These are phyloP conservation scores for Recurvomyces mirabilis DNA, from an alignment of 495 filamentous ascomycete species.

Conservation along the genomic window DNA sequence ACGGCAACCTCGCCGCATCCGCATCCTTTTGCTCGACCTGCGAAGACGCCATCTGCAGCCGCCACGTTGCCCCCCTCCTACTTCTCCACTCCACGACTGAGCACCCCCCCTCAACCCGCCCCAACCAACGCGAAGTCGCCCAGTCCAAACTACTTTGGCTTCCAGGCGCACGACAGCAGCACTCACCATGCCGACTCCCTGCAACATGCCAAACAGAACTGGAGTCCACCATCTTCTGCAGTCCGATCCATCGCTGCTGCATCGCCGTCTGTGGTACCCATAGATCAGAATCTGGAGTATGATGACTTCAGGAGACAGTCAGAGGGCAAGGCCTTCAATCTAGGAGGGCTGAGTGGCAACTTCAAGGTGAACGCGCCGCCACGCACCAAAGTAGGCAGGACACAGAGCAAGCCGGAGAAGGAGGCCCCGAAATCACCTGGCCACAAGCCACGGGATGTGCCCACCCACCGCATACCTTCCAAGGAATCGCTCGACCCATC, in stretches of 20 bases:
- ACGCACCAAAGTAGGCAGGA: background rate
- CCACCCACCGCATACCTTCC: conserved; percentile 3
- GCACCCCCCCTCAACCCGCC: background rate
- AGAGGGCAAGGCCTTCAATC: conserved; percentile 49
- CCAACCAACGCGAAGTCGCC: conserved; percentile 6
- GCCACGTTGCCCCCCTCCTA: background rate
- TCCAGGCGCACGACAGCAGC: conserved; percentile 6
- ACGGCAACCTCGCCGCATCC: conserved; percentile 1
- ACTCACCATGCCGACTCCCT: conserved; percentile 20
- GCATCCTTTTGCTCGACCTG: background rate
- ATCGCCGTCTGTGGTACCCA: conserved; percentile 55
- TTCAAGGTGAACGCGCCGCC: conserved; percentile 17
- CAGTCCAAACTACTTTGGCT: conserved; percentile 21
- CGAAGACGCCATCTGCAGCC: background rate
- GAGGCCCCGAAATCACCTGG: background rate
- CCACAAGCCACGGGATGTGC: background rate
- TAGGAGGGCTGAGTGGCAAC: conserved; percentile 31
- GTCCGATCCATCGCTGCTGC: conserved; percentile 55
- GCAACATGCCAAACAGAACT: conserved; percentile 50
- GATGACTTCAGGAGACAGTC: conserved; percentile 63
- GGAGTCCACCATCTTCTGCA: conserved; percentile 57
- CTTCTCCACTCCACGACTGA: conserved; percentile 1
- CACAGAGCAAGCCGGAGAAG: background rate
- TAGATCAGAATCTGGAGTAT: conserved; percentile 65
- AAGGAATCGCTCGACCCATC: conserved; percentile 5